A percentile compares a stretch with the other conserved stretches of the same genome.
Conservation (phyloP, 1,284 basidiomycete species). For the Ceraceosorus guamensis region DNA sequence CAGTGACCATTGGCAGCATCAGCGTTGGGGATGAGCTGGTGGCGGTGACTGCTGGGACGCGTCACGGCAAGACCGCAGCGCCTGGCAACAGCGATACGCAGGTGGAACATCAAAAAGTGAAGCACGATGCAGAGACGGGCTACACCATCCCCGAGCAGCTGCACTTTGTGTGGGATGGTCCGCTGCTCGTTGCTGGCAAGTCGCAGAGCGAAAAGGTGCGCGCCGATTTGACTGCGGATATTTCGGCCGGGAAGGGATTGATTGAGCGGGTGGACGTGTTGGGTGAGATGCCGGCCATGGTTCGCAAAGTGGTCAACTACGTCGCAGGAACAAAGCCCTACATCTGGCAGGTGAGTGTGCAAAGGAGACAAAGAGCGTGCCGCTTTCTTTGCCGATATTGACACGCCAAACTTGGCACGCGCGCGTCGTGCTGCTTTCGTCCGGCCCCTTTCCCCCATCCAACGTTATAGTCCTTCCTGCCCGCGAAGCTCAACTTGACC, state of each 20-base stretch:
- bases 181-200: slow-evolving; percentile 51
- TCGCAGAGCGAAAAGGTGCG: slow-evolving; percentile 23
- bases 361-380: background rate
- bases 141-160: slow-evolving; percentile 71
- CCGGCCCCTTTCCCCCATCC: background rate
- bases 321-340: slow-evolving; percentile 86
- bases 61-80: slow-evolving; percentile 52
- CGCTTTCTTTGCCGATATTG: background rate
- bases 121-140: slow-evolving; percentile 64
- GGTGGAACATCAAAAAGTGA: slow-evolving; percentile 61
- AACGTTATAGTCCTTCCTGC: slow-evolving; percentile 69
- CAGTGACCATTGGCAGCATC: slow-evolving; percentile 74
- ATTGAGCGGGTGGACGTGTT: slow-evolving; percentile 96
- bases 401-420: too few species aligned
- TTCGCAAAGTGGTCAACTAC: slow-evolving; percentile 81
- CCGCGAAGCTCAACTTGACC: slow-evolving; percentile 61
- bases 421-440: background rate
- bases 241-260: slow-evolving; percentile 58
- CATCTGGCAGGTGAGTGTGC: slow-evolving; percentile 69
- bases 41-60: slow-evolving; percentile 55
- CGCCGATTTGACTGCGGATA: slow-evolving; percentile 23
- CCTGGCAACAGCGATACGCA: slow-evolving; percentile 61
- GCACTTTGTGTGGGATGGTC: slow-evolving; percentile 70
- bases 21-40: slow-evolving; percentile 70
- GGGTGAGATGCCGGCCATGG: slow-evolving; percentile 85